phyloP scores from a whole-genome alignment of 2,329 filamentous ascomycete species.

The Cladosporium sp. region DNA sequence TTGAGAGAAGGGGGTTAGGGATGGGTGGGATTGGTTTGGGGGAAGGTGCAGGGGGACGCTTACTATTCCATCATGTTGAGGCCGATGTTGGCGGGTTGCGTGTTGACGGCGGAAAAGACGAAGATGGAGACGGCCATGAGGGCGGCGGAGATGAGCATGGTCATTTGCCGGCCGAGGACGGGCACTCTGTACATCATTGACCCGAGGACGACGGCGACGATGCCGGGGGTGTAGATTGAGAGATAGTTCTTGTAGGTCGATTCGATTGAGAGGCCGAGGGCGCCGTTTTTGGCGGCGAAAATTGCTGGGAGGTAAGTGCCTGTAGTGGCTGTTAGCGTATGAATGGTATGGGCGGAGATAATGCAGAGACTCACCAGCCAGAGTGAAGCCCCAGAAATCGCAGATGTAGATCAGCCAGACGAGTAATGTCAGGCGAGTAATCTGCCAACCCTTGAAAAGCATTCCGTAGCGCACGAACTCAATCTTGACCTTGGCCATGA shows the following conservation, averaged over 20 bases:
- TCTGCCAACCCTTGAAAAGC: slow-evolving; percentile 38
- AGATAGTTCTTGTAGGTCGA: slow-evolving; percentile 50
- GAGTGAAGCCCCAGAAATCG: slow-evolving; percentile 46
- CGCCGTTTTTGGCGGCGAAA: slow-evolving; percentile 47
- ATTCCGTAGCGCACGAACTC: slow-evolving; percentile 41
- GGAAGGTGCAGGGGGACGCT: not conserved
- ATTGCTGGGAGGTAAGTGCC: slow-evolving; percentile 47
- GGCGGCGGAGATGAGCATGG: slow-evolving; percentile 38
- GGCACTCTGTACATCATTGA: slow-evolving; percentile 44
- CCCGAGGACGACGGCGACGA: slow-evolving; percentile 46
- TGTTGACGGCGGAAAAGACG: slow-evolving; percentile 41
- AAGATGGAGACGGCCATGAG: slow-evolving; percentile 43
- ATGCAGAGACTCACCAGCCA: slow-evolving; percentile 32
- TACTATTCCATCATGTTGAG: slow-evolving; percentile 46
- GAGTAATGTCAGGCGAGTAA: slow-evolving; percentile 42
- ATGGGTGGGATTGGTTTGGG: not conserved
- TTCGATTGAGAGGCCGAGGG: slow-evolving; percentile 37
- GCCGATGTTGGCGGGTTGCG: slow-evolving; percentile 41
- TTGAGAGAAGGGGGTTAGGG: not conserved
- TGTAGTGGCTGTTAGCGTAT: slow-evolving; percentile 11
- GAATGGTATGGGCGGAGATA: not conserved
- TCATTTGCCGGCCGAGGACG: slow-evolving; percentile 40
- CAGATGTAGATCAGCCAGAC: slow-evolving; percentile 48
- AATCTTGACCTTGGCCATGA: slow-evolving; percentile 30
- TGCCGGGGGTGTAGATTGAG: slow-evolving; percentile 49